These are phyloP conservation scores for Angophora floribunda DNA, from an alignment of 345 rosid species.

Conservation along the genomic window DNA sequence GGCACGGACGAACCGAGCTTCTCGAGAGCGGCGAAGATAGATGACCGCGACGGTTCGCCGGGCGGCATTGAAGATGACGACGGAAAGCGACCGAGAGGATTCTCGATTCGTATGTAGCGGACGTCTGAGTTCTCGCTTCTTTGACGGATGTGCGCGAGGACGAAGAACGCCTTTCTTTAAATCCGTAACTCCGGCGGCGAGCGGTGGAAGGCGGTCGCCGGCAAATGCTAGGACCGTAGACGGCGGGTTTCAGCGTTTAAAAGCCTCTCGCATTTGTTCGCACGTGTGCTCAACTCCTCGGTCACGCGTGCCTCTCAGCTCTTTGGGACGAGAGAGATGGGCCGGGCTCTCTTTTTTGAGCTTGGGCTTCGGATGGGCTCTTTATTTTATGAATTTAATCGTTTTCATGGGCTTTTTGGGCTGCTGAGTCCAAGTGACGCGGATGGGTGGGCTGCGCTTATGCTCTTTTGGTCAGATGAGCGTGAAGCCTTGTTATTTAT, in stretches of 20 bases:
- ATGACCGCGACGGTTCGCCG: neutral
- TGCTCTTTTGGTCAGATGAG: neutral
- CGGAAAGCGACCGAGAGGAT: neutral
- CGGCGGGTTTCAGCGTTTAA: neutral
- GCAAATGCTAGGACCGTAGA: neutral
- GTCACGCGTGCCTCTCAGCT: no score
- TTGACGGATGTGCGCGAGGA: neutral
- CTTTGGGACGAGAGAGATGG: no score
- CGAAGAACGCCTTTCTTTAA: neutral
- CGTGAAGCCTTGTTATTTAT: neutral
- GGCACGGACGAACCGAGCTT: neutral
- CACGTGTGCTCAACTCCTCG: no score
- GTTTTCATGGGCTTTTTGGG: neutral
- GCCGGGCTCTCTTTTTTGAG: neutral
- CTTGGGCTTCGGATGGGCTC: neutral
- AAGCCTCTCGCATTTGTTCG: no score
- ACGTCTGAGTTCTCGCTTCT: neutral
- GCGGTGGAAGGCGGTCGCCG: neutral
- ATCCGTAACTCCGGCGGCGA: neutral
- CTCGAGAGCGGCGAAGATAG: neutral
- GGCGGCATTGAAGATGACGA: neutral
- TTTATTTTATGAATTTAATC: neutral
- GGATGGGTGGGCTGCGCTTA: neutral
- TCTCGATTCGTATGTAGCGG: neutral
- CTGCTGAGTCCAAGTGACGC: neutral